These are phyloP conservation scores for Panicum hallii DNA, from an alignment of 202 grass and related monocot species.

Conservation along the genomic window DNA sequence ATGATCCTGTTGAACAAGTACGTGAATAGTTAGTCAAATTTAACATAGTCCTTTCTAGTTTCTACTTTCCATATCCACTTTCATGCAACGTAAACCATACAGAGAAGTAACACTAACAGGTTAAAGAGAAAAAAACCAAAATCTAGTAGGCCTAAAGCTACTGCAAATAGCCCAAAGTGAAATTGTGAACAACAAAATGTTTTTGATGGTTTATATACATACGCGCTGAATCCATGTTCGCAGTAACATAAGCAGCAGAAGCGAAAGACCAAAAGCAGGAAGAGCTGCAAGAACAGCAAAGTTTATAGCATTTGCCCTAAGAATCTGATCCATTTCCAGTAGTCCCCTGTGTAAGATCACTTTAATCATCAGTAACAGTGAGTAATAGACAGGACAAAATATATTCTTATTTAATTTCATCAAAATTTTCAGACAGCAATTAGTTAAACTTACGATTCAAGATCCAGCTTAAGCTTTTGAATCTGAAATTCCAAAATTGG, in stretches of 20 bases:
- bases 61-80: conserved; percentile 15
- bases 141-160: neutral
- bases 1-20: conserved; percentile 70
- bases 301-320: conserved; percentile 96
- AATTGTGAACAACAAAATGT: conserved; percentile 28
- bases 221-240: conserved; percentile 85
- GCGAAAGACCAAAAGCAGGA: conserved; percentile 82
- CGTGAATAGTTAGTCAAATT: conserved; percentile 35
- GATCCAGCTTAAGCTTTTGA: conserved; percentile 95
- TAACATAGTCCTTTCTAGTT: conserved; percentile 22
- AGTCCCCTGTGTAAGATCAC: conserved; percentile 66
- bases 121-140: conserved; percentile 4
- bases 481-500: conserved; percentile 71
- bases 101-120: neutral
- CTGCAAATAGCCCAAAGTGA: conserved; percentile 24
- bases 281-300: conserved; percentile 96
- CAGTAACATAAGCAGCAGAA: conserved; percentile 71
- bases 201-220: conserved; percentile 39
- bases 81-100: neutral
- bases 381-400: conserved; percentile 19
- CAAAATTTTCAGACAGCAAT: conserved; percentile 4
- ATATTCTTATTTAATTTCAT: conserved; percentile 34
- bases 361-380: conserved; percentile 21
- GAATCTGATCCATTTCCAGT: conserved; percentile 98
- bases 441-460: conserved; percentile 81